phyloP scores from a whole-genome alignment of 164 flowering plant genomes.

The Stephania japonica region DNA sequence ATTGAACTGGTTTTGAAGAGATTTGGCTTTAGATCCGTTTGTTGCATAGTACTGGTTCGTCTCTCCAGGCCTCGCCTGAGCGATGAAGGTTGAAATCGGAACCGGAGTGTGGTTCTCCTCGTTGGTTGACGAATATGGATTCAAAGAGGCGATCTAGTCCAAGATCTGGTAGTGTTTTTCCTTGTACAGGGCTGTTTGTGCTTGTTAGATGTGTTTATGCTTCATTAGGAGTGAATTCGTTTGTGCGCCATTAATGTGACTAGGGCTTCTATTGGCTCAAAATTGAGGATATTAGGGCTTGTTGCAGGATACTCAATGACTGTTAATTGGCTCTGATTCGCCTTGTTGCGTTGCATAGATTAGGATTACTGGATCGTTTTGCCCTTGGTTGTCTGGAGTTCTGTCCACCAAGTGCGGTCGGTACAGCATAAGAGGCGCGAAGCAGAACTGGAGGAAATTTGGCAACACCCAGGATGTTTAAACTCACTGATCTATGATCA shows the following conservation, averaged over 20 bases:
- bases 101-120: constrained; percentile 1
- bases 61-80: not conserved
- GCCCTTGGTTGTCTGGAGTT: constrained; percentile 3
- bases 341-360: constrained; percentile 2
- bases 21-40: constrained; percentile 12
- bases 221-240: too few species aligned
- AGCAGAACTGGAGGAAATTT: too few species aligned
- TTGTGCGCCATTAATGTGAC: too few species aligned
- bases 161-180: constrained; percentile 10
- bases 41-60: constrained; percentile 2
- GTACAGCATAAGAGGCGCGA: too few species aligned
- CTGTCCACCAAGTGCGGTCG: not conserved
- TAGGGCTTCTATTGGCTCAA: constrained; percentile 2
- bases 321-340: constrained; percentile 3
- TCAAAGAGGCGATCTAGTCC: not conserved
- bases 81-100: not conserved
- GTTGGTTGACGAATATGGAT: not conserved
- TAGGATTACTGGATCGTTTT: constrained; percentile 9
- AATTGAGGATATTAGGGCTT: not conserved
- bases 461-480: not conserved
- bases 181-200: not conserved
- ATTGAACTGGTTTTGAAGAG: not conserved
- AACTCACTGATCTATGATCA: not conserved
- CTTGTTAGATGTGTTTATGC: too few species aligned
- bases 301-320: constrained; percentile 7